A percentile compares a stretch with the other conserved stretches of the same genome.
phyloP scores from a whole-genome alignment of 129 eudicot genomes.

The Lonicera japonica region DNA sequence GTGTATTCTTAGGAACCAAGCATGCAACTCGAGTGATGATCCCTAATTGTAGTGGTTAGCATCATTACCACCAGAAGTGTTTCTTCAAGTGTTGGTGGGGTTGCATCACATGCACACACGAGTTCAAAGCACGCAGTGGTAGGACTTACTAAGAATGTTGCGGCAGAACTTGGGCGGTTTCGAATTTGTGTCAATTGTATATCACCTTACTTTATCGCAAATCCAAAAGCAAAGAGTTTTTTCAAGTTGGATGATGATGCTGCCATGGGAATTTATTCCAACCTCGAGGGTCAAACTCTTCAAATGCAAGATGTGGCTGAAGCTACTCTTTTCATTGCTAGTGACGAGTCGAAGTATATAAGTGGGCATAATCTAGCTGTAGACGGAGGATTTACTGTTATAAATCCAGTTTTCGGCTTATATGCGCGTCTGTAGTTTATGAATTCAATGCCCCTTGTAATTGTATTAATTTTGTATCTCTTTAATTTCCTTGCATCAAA shows the following conservation, averaged over 20 bases:
- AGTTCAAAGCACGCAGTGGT: conserved; percentile 47
- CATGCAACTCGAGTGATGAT: conserved; percentile 42
- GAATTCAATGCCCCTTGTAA: too few species aligned
- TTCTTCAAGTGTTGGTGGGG: conserved; percentile 14
- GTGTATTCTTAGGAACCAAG: conserved; percentile 31
- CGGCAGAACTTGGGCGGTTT: conserved; percentile 31
- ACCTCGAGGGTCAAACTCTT: conserved; percentile 24
- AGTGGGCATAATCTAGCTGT: conserved; percentile 40
- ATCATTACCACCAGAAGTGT: conserved; percentile 30
- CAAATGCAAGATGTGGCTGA: conserved; percentile 32
- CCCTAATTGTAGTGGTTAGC: conserved; percentile 26
- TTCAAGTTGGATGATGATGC: conserved; percentile 15
- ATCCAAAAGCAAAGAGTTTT: conserved; percentile 9
- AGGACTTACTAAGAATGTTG: conserved; percentile 36
- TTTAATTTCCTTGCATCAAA: too few species aligned
- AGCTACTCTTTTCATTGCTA: conserved; percentile 33
- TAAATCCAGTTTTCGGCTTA: conserved; percentile 23
- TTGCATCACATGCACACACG: conserved; percentile 31
- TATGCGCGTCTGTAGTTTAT: too few species aligned
- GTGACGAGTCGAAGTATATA: conserved; percentile 43
- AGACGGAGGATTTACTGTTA: conserved; percentile 38
- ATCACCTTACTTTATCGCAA: conserved; percentile 29
- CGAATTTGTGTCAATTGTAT: conserved; percentile 43
- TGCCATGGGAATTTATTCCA: neutral
- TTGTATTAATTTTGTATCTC: too few species aligned